Percentiles rank a stretch among this genome's conserved stretches.
Conservation (phyloP, 495 filamentous ascomycete species). For the Elaphomyces granulatus region DNA sequence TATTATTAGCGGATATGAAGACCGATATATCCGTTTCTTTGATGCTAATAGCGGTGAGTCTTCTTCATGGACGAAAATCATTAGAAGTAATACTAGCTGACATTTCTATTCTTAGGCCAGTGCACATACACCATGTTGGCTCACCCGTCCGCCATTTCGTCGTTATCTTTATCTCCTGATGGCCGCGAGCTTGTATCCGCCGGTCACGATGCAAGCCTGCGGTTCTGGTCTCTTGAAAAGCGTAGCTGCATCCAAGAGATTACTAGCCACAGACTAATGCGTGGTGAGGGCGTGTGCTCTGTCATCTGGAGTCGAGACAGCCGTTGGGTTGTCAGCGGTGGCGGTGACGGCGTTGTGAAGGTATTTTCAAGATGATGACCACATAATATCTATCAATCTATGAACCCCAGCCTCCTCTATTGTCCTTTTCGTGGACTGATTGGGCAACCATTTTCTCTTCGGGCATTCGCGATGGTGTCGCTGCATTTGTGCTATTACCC, state of each 20-base stretch:
- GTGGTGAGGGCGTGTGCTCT: slow-evolving; percentile 83
- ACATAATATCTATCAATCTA: slow-evolving; percentile 12
- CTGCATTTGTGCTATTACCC: slow-evolving; percentile 23
- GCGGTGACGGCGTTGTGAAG: slow-evolving; percentile 94
- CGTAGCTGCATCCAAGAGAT: slow-evolving; percentile 87
- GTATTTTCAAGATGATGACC: slow-evolving; percentile 58
- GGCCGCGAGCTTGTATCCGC: slow-evolving; percentile 89
- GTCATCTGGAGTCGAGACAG: slow-evolving; percentile 94
- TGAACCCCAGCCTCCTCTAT: slow-evolving; percentile 10
- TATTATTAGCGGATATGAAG: slow-evolving; percentile 90
- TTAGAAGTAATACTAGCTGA: too few relatives aligned
- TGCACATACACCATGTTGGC: slow-evolving; percentile 98
- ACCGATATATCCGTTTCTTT: slow-evolving; percentile 89
- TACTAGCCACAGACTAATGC: slow-evolving; percentile 77
- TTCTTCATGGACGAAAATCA: too few relatives aligned
- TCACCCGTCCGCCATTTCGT: slow-evolving; percentile 81
- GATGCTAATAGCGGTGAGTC: slow-evolving; percentile 97
- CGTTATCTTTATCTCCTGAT: slow-evolving; percentile 79
- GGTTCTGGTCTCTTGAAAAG: slow-evolving; percentile 97
- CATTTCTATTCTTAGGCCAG: slow-evolving; percentile 52
- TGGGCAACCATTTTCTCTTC: slow-evolving; percentile 16
- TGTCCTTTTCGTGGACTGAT: slow-evolving; percentile 31
- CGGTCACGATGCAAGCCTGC: slow-evolving; percentile 84
- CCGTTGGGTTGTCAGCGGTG: slow-evolving; percentile 82
- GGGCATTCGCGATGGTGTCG: slow-evolving; percentile 33